A percentile compares a stretch with the other conserved stretches of the same genome.
These are phyloP conservation scores for Coemansia sp. DNA, from an alignment of 192 early-diverging fungal species.

Conservation along the genomic window DNA sequence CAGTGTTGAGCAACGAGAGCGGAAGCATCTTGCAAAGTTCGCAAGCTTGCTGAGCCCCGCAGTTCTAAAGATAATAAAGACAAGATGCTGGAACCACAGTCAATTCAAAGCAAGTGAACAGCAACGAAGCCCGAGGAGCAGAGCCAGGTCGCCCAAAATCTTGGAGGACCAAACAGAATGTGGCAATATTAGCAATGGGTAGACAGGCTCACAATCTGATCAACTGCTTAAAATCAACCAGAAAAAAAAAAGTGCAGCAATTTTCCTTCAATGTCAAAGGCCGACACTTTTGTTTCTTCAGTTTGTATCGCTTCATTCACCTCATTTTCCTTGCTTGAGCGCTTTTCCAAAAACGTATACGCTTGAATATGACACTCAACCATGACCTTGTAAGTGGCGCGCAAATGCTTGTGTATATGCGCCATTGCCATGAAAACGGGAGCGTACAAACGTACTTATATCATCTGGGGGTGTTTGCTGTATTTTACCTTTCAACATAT, in stretches of 20 bases:
- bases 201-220: conserved; percentile 10
- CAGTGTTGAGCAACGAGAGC: conserved; percentile 86
- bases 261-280: neutral
- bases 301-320: neutral
- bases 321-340: neutral
- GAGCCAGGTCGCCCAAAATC: no score
- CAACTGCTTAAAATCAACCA: conserved; percentile 3
- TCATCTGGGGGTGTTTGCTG: neutral
- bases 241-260: conserved; percentile 6
- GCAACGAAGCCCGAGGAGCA: no score
- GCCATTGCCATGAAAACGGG: no score
- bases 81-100: neutral
- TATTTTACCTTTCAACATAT: conserved; percentile 4
- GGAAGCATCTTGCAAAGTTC: conserved; percentile 61
- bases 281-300: neutral
- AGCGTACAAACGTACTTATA: no score
- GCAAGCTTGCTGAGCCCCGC: neutral
- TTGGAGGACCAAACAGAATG: no score
- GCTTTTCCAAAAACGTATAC: neutral
- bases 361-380: conserved; percentile 35
- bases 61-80: neutral
- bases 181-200: neutral
- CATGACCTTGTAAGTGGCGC: conserved; percentile 31
- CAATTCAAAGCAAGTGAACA: neutral
- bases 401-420: neutral